These are phyloP conservation scores for Trichosanthes cucumerina DNA, from an alignment of 306 rosid species.

Conservation along the genomic window DNA sequence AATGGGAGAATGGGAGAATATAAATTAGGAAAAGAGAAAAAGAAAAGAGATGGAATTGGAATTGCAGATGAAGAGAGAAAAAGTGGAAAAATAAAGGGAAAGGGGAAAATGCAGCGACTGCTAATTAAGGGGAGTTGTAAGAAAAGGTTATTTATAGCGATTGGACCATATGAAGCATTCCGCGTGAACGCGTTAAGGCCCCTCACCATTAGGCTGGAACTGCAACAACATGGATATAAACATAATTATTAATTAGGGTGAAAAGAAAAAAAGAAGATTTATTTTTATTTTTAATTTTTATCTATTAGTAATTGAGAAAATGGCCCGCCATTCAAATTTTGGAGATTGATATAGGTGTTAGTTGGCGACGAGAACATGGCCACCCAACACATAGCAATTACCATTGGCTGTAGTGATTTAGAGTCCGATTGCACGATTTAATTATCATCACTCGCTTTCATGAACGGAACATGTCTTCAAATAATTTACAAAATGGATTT, in stretches of 20 bases:
- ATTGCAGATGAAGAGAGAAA: background rate
- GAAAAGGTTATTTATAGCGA: background rate
- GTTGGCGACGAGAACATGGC: background rate
- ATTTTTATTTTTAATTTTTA: no score
- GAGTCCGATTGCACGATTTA: background rate
- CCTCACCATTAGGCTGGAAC: background rate
- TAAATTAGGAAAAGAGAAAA: background rate
- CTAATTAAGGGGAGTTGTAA: background rate
- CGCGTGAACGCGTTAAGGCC: background rate
- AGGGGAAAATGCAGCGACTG: background rate
- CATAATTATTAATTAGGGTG: no score
- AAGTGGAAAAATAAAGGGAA: background rate
- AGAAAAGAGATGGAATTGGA: background rate
- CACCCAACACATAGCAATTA: background rate
- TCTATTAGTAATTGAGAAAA: no score
- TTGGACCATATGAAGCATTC: background rate
- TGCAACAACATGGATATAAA: background rate
- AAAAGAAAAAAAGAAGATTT: no score
- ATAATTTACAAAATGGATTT: background rate
- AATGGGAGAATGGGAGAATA: background rate
- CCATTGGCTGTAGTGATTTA: background rate
- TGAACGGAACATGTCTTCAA: background rate
- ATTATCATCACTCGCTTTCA: background rate
- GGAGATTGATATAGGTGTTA: no score
- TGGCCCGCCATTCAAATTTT: no score